Base-by-base conservation (phyloP, 169 alveolate genomes). In the Eimeria tenella region DNA sequence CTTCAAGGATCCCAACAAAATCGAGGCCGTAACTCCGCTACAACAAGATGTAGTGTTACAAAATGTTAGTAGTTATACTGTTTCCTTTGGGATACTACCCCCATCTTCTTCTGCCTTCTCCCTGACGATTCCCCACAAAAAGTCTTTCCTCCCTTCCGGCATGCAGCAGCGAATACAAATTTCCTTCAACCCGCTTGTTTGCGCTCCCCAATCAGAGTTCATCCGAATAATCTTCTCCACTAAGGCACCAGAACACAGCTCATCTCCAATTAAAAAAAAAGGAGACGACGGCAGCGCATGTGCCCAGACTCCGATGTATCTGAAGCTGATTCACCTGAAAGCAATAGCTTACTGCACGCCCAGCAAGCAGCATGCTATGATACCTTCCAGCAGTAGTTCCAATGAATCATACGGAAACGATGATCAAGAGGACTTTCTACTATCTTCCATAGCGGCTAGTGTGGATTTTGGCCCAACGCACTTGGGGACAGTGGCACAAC, bases 41-140 rank as follows among this genome's bases (percentile, higher is more conserved):
- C 17, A 17, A 8, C 49, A 21, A 25, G 89, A 79, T 17, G 11
- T 79, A n/a, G 89, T 79, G 73, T n/a, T 79, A 70, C 89, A 79
- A 56, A 79, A 79, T 19, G 55, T 56, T 21, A 79, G 56, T 8
- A 79, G 53, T 13, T 9, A 79, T 13, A 79, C 73, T 53, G 89
- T 79, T 56, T 79, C 89, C 53, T 79, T 79, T 79, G 68, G 21
- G 10, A 70, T 79, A 63, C 55, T 79, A 52, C 89, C 89, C 23
- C 71, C 89, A 4, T 23, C 73, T 5, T 79, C 89, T 7, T 23
- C 31, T 23, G 89, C 89, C 19, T 79, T 79, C 25, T 79, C 89
- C 2, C 49, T 79, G 19, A 19, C 89, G 73, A 52, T 65, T 13
- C 68, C 62, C 49, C 86, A 11, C 15, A 74, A 74, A 6, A 74